A percentile compares a stretch with the other conserved stretches of the same genome.
Conservation (phyloP, 805 yeast species). For the Kodamaea laetipori region DNA sequence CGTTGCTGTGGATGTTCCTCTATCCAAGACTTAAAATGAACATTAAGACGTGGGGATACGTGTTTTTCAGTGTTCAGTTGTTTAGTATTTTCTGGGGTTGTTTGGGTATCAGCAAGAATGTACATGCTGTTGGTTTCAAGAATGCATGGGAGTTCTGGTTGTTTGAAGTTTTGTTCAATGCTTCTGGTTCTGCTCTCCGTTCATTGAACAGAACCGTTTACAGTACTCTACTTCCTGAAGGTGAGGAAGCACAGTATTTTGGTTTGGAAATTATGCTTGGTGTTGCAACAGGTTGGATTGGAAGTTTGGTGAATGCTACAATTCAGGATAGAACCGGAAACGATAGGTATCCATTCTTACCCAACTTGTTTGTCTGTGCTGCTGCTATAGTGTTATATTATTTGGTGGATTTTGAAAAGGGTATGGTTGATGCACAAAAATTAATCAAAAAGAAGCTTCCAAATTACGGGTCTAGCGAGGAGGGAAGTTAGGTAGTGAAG, state of each 20-base stretch:
- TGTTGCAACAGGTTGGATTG: conserved; percentile 45
- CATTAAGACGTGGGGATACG: conserved; percentile 40
- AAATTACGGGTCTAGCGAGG: neutral
- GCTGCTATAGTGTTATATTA: conserved; percentile 27
- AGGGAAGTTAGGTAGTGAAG: neutral
- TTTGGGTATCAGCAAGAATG: conserved; percentile 20
- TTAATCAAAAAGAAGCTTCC: neutral
- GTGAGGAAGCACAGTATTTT: conserved; percentile 46
- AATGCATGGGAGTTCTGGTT: conserved; percentile 47
- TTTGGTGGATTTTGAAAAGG: conserved; percentile 33
- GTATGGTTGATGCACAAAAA: conserved; percentile 29
- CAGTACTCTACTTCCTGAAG: conserved; percentile 40
- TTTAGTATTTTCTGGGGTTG: conserved; percentile 30
- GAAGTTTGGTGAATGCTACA: conserved; percentile 38
- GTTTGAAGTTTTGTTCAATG: conserved; percentile 39
- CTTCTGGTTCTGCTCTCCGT: conserved; percentile 37
- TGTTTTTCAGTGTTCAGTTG: conserved; percentile 31
- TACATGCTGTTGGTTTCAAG: conserved; percentile 37
- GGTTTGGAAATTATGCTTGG: conserved; percentile 45
- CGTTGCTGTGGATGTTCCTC: conserved; percentile 38
- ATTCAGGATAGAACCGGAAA: conserved; percentile 43
- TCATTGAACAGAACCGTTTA: conserved; percentile 39
- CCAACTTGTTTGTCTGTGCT: conserved; percentile 33
- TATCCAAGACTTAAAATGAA: conserved; percentile 27
- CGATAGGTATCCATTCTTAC: conserved; percentile 39